Base-by-base conservation (phyloP, 108 stramenopile species). In the Cyclotella atomus region DNA sequence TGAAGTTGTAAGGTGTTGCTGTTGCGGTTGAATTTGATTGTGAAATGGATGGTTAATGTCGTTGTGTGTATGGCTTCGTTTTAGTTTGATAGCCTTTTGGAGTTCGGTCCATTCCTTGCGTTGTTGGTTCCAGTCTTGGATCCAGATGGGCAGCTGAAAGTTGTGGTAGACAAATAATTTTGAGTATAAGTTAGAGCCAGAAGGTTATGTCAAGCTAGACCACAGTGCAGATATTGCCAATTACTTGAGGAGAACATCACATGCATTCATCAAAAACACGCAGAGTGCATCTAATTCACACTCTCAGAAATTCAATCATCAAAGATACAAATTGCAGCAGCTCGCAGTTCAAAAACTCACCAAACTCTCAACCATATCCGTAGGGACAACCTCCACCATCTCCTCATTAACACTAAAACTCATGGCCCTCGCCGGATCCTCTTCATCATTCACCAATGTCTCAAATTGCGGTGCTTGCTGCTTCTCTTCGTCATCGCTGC, bases 341-440 rank as follows among this genome's bases (percentile, higher is more conserved):
- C 27, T 24, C 30, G 45, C 17, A 65, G 17, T 27, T 43, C 2
- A 15, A 21, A 16, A 21, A 61, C 60, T 61, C 23, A 61, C 60
- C 60, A 71, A 44, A 36, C n/a, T 44, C 27, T 34, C 47, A 3
- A 77, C 60, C 30, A 28, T 6, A 15, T 35, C 35, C 15, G 77
- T 78, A 34, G 77, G 77, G 6, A 78, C 56, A 44, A 78, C 46
- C 49, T 78, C 77, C 55, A 76, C n/a, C 56, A 57, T 57, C 56
- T 28, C 28, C 12, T 30, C 56, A 57, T 71, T 55, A 6, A 69
- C 32, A 70, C 62, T 24, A 62, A 71, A 0, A 78, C 46, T 16
- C 69, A 61, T 17, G 23, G 36, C 60, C 7, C 25, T 36, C 33
- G 17, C 50, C 30, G 30, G 16, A 38, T 21, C 12, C 23, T 25